Conservation (phyloP, 1,139 yeast genomes). For the Lodderomyces pseudojiufengensis region DNA sequence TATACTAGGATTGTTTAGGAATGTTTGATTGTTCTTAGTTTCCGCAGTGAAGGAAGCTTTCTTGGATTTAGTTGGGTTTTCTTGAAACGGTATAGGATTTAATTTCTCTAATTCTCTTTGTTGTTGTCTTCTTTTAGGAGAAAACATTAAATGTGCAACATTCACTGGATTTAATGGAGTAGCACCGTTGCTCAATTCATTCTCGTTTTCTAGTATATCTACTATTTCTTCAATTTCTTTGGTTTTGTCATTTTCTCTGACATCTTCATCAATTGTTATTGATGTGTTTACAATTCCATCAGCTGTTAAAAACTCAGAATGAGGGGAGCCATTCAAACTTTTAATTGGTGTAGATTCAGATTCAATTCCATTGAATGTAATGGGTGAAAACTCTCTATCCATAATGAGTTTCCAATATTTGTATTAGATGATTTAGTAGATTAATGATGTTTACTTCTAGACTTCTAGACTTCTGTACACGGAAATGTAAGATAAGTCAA, state of each 20-base stretch:
- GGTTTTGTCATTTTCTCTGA: neutral
- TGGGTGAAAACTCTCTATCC: slow-evolving; percentile 9
- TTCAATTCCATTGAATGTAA: slow-evolving; percentile 9
- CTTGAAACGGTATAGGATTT: slow-evolving; percentile 1
- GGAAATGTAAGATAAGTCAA: too few relatives aligned
- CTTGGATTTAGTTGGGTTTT: neutral
- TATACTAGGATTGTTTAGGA: slow-evolving; percentile 14
- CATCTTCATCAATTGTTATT: slow-evolving; percentile 2
- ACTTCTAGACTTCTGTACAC: too few relatives aligned
- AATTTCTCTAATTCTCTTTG: slow-evolving; percentile 12
- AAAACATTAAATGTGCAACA: slow-evolving; percentile 42
- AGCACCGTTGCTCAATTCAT: neutral
- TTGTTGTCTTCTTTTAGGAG: slow-evolving; percentile 23
- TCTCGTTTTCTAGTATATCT: slow-evolving; percentile 9
- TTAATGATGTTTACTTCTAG: too few relatives aligned
- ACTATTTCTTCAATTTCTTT: slow-evolving; percentile 15
- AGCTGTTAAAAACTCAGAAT: slow-evolving; percentile 6
- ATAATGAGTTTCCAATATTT: neutral
- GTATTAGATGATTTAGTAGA: too few relatives aligned
- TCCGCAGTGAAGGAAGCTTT: slow-evolving; percentile 3
- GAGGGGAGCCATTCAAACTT: slow-evolving; percentile 1
- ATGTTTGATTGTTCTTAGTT: slow-evolving; percentile 1
- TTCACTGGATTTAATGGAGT: slow-evolving; percentile 33
- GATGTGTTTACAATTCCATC: slow-evolving; percentile 3
- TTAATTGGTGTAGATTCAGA: slow-evolving; percentile 11